Conservation (phyloP, 345 rosid genomes). For the Clarkia xantiana region DNA sequence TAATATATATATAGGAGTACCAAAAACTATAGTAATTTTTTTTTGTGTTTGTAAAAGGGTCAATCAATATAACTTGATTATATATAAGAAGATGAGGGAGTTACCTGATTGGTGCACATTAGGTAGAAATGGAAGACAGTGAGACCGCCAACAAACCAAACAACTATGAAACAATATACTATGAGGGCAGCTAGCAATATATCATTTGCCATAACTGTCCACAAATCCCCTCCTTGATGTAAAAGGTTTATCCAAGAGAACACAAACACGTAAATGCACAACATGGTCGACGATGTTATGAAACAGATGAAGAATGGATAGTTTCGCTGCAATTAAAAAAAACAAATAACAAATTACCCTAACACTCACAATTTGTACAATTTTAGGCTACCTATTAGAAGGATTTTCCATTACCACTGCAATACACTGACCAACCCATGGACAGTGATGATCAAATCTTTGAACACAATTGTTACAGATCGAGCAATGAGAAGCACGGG, state of each 20-base stretch:
- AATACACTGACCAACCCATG: constrained; percentile 98
- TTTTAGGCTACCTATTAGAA: neutral
- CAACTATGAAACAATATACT: constrained; percentile 64
- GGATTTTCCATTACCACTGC: constrained; percentile 32
- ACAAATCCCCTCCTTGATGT: constrained; percentile 19
- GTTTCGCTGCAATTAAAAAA: constrained; percentile 83
- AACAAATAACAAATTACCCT: too few species aligned
- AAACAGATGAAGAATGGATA: constrained; percentile 90
- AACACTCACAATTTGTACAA: constrained; percentile 1
- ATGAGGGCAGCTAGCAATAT: constrained; percentile 49
- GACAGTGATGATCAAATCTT: constrained; percentile 93
- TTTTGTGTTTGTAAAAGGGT: too few species aligned
- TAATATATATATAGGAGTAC: constrained; percentile 7
- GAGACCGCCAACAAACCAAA: constrained; percentile 97
- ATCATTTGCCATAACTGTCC: constrained; percentile 53
- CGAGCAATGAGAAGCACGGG: constrained; percentile 92
- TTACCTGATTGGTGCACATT: constrained; percentile 90
- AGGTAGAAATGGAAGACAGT: constrained; percentile 74
- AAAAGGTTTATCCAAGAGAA: constrained; percentile 64
- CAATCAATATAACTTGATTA: too few species aligned
- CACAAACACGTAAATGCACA: constrained; percentile 55
- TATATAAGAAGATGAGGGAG: too few species aligned
- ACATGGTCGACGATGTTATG: constrained; percentile 59
- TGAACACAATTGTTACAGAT: constrained; percentile 85
- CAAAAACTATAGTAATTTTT: too few species aligned